These are phyloP conservation scores for Spirogloea muscicola DNA, from an alignment of 139 green algal species.

Conservation along the genomic window DNA sequence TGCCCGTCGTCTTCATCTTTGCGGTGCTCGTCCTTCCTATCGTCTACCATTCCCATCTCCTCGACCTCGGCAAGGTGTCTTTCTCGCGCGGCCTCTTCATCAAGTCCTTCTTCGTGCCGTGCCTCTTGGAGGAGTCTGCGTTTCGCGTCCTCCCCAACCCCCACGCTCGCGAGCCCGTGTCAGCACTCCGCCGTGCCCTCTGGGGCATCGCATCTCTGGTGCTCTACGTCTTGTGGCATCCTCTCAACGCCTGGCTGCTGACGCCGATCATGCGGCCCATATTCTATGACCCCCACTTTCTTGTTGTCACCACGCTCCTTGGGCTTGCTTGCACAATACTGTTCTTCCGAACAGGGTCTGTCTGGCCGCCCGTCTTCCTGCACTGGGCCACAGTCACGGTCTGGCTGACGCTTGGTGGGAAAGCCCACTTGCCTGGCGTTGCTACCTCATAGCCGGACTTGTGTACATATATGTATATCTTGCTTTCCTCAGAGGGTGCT, in stretches of 20 bases:
- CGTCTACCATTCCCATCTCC: neutral
- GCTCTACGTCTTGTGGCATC: slow-evolving; percentile 10
- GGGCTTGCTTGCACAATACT: neutral
- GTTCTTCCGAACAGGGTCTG: slow-evolving; percentile 7
- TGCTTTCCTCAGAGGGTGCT: too few species aligned
- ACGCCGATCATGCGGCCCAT: neutral
- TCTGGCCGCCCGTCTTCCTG: neutral
- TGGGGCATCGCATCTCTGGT: neutral
- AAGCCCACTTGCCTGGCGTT: too few species aligned
- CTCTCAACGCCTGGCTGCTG: slow-evolving; percentile 7
- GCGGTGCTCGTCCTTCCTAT: neutral
- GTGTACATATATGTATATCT: too few species aligned
- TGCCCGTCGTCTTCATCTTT: too few species aligned
- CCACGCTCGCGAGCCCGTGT: neutral
- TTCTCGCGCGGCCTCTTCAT: neutral
- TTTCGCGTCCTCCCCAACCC: slow-evolving; percentile 14
- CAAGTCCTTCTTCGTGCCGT: slow-evolving; percentile 12
- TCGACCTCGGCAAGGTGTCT: neutral
- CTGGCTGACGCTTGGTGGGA: slow-evolving; percentile 9
- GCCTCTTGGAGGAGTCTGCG: slow-evolving; percentile 3
- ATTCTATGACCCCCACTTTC: slow-evolving; percentile 9
- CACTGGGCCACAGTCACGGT: slow-evolving; percentile 9
- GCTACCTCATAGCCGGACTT: too few species aligned
- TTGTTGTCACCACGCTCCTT: neutral
- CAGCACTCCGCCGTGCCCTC: neutral